Conservation (phyloP, 768 basidiomycete species). For the Trametes cubensis region DNA sequence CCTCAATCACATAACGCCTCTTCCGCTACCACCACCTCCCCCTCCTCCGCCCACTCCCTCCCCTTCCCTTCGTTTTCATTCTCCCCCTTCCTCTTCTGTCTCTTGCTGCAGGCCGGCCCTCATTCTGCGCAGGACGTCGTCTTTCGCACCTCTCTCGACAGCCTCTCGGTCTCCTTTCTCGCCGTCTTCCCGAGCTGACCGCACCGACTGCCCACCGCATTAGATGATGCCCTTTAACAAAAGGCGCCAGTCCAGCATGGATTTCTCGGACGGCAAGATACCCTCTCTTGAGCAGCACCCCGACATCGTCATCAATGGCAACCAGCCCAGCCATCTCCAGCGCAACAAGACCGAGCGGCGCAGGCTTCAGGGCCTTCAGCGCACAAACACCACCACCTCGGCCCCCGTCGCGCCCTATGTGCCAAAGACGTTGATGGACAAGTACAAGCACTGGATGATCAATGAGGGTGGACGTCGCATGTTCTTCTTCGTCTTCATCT, state of each 20-base stretch:
- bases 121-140: conserved; percentile 38
- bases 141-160: conserved; percentile 13
- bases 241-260: conserved; percentile 60
- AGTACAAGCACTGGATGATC: conserved; percentile 83
- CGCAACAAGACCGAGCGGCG: conserved; percentile 86
- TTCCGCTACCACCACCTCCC: conserved; percentile 18
- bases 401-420: conserved; percentile 36
- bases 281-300: conserved; percentile 57
- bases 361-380: conserved; percentile 84
- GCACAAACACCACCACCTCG: conserved; percentile 46
- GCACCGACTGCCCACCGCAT: conserved; percentile 7
- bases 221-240: conserved; percentile 39
- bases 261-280: conserved; percentile 62
- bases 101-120: conserved; percentile 50
- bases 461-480: conserved; percentile 83
- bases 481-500: conserved; percentile 80
- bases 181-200: background rate
- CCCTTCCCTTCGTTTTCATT: conserved; percentile 21
- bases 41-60: conserved; percentile 8
- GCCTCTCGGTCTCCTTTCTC: background rate
- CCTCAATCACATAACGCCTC: conserved; percentile 27
- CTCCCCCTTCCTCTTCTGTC: conserved; percentile 17
- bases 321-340: conserved; percentile 56
- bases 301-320: conserved; percentile 31
- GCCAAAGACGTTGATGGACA: conserved; percentile 47